Evolutionary conservation across 179 eudicot genomes (phyloP).

Genomic region (Nepenthes alata): DNA sequence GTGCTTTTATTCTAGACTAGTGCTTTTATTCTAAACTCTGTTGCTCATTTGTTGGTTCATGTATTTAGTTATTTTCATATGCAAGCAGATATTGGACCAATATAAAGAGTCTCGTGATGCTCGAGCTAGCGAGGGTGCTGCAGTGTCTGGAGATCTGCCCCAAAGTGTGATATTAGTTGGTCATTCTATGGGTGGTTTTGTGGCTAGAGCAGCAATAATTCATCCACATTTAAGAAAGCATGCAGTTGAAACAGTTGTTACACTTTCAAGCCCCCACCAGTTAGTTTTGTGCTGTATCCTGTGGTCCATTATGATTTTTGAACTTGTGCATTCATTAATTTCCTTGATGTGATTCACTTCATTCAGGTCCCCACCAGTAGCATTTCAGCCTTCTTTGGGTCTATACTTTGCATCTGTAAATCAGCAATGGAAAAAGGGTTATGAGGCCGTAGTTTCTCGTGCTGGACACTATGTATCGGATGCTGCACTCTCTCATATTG

Average conservation of each 20-base stretch:
- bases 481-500: conserved; percentile 59
- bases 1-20: conserved; percentile 1
- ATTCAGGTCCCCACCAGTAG: conserved; percentile 81
- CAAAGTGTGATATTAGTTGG: conserved; percentile 85
- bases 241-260: conserved; percentile 80
- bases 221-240: conserved; percentile 70
- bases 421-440: conserved; percentile 78
- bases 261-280: conserved; percentile 98
- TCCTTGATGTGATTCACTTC: conserved; percentile 16
- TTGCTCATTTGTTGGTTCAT: conserved; percentile 7
- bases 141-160: conserved; percentile 45
- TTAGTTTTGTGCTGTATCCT: conserved; percentile 23
- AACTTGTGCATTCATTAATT: conserved; percentile 2
- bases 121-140: conserved; percentile 60
- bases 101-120: conserved; percentile 75
- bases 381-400: conserved; percentile 94
- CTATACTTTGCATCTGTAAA: conserved; percentile 66
- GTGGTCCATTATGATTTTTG: conserved; percentile 7
- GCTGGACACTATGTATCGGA: conserved; percentile 33
- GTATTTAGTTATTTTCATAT: conserved; percentile 1
- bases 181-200: conserved; percentile 99
- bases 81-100: conserved; percentile 68
- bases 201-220: conserved; percentile 88
- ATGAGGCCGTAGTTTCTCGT: conserved; percentile 47
- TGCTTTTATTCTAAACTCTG: conserved; percentile 1